Percentiles rank a stretch among this genome's conserved stretches.
Conservation (phyloP, 2,329 filamentous ascomycete species). For the Calonectria crousiana region DNA sequence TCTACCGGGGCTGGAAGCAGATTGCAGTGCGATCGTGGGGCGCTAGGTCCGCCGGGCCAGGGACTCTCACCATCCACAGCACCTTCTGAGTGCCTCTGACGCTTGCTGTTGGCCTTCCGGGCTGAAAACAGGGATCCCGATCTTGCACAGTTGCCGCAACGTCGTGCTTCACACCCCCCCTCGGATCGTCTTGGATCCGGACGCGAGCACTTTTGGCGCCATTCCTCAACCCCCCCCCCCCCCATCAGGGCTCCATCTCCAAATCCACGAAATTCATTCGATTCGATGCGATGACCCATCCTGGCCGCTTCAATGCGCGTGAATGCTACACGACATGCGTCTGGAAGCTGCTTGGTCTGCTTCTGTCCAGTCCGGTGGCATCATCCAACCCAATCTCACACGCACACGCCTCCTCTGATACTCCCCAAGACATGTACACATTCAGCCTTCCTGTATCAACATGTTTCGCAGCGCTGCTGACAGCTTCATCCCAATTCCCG, state of each 20-base stretch:
- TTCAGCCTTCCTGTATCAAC: constrained; percentile 14
- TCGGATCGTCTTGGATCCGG: constrained; percentile 28
- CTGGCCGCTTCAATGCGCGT: constrained; percentile 24
- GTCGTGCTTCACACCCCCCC: constrained; percentile 14
- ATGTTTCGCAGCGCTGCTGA: constrained; percentile 30
- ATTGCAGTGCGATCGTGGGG: constrained; percentile 47
- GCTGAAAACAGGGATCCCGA: constrained; percentile 47
- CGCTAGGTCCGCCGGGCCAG: constrained; percentile 33
- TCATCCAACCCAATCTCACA: constrained; percentile 23
- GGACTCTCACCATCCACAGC: constrained; percentile 32
- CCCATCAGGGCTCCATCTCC: constrained; percentile 24
- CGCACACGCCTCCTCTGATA: constrained; percentile 14
- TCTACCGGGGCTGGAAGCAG: constrained; percentile 36
- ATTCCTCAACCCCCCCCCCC: constrained; percentile 23
- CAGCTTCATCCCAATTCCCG: constrained; percentile 20
- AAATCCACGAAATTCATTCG: constrained; percentile 22
- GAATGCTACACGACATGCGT: constrained; percentile 9
- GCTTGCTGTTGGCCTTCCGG: constrained; percentile 39
- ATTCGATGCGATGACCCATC: constrained; percentile 31
- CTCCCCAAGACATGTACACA: constrained; percentile 26
- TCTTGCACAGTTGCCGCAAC: constrained; percentile 37
- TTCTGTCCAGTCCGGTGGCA: constrained; percentile 33
- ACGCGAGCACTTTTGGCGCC: constrained; percentile 26
- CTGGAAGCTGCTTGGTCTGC: neutral
- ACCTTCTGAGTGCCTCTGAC: constrained; percentile 36